Conservation (phyloP, 768 basidiomycete genomes). For the Tricholoma bakamatsutake region DNA sequence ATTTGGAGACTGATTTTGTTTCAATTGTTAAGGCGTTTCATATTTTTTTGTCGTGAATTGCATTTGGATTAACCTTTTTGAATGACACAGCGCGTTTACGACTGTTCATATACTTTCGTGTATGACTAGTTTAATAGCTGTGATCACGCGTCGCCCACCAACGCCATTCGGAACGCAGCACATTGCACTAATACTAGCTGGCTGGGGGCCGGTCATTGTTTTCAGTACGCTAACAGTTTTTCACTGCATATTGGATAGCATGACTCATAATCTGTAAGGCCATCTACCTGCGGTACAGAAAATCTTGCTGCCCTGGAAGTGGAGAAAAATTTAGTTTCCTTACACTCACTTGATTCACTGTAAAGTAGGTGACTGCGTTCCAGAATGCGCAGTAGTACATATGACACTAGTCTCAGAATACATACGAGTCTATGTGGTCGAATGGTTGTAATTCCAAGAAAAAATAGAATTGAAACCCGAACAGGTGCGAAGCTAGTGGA, state of each 20-base stretch:
- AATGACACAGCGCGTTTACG: conserved; percentile 35
- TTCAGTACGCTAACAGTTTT: conserved; percentile 36
- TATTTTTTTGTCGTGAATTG: neutral
- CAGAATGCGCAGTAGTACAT: too few relatives aligned
- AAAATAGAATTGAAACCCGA: too few relatives aligned
- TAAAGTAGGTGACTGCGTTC: too few relatives aligned
- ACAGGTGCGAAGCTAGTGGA: too few relatives aligned
- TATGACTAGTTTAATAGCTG: conserved; percentile 48
- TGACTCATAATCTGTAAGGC: conserved; percentile 18
- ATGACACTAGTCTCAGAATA: too few relatives aligned
- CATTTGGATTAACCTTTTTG: neutral
- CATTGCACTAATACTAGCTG: conserved; percentile 51
- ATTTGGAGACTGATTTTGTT: conserved; percentile 51
- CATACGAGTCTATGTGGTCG: too few relatives aligned
- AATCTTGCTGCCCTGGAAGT: conserved; percentile 22
- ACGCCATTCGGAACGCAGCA: conserved; percentile 62
- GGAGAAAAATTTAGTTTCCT: neutral
- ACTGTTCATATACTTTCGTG: conserved; percentile 41
- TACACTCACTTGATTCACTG: too few relatives aligned
- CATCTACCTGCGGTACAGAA: conserved; percentile 32
- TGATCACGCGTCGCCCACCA: conserved; percentile 34
- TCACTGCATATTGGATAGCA: neutral
- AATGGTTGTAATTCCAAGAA: too few relatives aligned
- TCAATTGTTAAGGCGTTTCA: conserved; percentile 40
- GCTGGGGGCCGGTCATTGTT: conserved; percentile 53